Percentiles rank a stretch among this genome's conserved stretches.
These are phyloP conservation scores for Leccinum imitatum DNA, from an alignment of 768 basidiomycete genomes.

Conservation along the genomic window DNA sequence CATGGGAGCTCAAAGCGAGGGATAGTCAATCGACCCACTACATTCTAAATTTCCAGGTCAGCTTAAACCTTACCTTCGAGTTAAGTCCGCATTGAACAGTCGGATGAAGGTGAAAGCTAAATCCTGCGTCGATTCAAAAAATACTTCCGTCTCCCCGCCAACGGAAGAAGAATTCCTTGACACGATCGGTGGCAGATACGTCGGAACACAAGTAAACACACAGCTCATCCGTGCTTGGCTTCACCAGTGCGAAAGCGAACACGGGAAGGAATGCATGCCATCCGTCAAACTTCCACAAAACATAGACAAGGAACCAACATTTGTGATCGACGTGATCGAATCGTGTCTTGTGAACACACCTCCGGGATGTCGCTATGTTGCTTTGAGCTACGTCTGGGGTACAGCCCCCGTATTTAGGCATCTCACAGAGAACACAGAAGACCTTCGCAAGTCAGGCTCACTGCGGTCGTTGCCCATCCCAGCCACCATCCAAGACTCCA, in stretches of 20 bases:
- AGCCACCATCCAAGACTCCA: constrained; percentile 25
- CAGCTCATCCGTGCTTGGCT: constrained; percentile 18
- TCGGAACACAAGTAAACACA: constrained; percentile 2
- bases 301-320: constrained; percentile 2
- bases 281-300: not conserved
- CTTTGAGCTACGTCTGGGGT: constrained; percentile 28
- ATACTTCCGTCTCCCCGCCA: not conserved
- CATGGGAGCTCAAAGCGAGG: constrained; percentile 11
- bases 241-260: constrained; percentile 15
- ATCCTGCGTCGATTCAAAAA: not conserved
- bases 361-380: constrained; percentile 21
- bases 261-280: constrained; percentile 8
- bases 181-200: constrained; percentile 13
- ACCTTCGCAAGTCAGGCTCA: constrained; percentile 6
- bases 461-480: constrained; percentile 14
- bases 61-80: not conserved
- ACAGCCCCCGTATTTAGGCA: constrained; percentile 9
- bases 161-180: constrained; percentile 6
- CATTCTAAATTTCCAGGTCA: constrained; percentile 13
- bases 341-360: constrained; percentile 19
- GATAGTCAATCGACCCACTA: not conserved
- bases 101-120: constrained; percentile 7
- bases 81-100: not conserved
- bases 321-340: constrained; percentile 17
- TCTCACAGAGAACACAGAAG: constrained; percentile 6